Conservation (phyloP, 441 rosid genomes). For the Theobroma grandiflorum region DNA sequence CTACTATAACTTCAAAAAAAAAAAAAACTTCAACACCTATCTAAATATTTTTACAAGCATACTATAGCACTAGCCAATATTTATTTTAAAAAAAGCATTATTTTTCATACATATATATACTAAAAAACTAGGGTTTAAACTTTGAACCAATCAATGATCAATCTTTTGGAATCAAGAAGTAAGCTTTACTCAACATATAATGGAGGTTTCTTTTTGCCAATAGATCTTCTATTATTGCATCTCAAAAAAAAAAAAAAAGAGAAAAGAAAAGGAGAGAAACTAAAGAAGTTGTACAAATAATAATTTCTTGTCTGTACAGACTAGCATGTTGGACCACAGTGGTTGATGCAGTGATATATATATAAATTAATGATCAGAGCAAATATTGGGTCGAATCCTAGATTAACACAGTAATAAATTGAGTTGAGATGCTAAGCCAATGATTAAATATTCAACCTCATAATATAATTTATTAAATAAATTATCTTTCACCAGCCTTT, state of each 20-base stretch:
- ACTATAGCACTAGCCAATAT: neutral
- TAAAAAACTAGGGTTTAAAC: neutral
- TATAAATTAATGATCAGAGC: neutral
- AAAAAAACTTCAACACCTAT: neutral
- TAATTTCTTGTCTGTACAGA: neutral
- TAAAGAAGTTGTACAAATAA: neutral
- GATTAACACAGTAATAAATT: neutral
- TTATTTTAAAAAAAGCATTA: neutral
- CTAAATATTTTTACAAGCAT: neutral
- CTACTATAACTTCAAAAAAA: neutral
- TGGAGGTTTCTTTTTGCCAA: neutral
- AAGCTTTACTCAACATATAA: neutral
- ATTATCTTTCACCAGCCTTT: neutral
- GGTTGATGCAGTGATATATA: neutral
- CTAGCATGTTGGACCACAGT: neutral
- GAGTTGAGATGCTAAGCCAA: slow-evolving; percentile 5
- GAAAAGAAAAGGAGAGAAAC: neutral
- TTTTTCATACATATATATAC: neutral
- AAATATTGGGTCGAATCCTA: slow-evolving; percentile 7
- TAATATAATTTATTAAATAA: neutral
- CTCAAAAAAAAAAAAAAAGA: neutral
- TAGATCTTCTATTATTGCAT: neutral
- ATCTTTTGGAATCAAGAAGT: neutral
- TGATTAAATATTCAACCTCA: neutral
- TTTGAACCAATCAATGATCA: neutral